phyloP scores from a whole-genome alignment of 148 eudicot genomes.

The Bassia scoparia region DNA sequence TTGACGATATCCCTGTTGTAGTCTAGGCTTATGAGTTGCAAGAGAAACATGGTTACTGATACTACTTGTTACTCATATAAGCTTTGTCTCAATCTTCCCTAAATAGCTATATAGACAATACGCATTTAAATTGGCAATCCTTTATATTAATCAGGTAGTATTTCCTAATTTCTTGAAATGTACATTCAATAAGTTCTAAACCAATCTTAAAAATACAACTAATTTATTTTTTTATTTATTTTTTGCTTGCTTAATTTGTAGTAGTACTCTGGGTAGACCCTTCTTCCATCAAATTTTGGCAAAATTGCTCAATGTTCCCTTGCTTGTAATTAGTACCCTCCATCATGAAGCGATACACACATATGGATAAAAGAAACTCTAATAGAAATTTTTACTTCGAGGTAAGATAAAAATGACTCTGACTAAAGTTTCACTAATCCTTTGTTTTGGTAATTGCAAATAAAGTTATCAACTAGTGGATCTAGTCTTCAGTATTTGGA shows the following conservation, averaged over 20 bases:
- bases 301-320: slow-evolving; percentile 80
- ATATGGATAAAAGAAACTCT: not conserved
- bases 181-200: slow-evolving; percentile 8
- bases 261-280: slow-evolving; percentile 80
- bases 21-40: slow-evolving; percentile 69
- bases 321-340: slow-evolving; percentile 92
- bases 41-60: slow-evolving; percentile 55
- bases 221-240: too few species aligned
- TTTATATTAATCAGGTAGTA: slow-evolving; percentile 85
- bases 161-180: slow-evolving; percentile 88
- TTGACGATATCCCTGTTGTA: slow-evolving; percentile 91
- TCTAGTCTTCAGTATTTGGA: too few species aligned
- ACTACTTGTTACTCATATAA: slow-evolving; percentile 80
- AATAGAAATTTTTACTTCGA: too few species aligned
- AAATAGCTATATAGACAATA: slow-evolving; percentile 85
- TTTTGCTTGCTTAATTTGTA: too few species aligned
- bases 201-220: not conserved
- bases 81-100: slow-evolving; percentile 78
- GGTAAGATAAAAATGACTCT: too few species aligned
- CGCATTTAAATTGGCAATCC: slow-evolving; percentile 94
- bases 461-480: too few species aligned
- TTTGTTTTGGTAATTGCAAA: too few species aligned
- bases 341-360: not conserved
- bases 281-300: slow-evolving; percentile 88
- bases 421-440: too few species aligned